Evolutionary conservation across 345 rosid species (phyloP).

Genomic region (Alliaria petiolata): DNA sequence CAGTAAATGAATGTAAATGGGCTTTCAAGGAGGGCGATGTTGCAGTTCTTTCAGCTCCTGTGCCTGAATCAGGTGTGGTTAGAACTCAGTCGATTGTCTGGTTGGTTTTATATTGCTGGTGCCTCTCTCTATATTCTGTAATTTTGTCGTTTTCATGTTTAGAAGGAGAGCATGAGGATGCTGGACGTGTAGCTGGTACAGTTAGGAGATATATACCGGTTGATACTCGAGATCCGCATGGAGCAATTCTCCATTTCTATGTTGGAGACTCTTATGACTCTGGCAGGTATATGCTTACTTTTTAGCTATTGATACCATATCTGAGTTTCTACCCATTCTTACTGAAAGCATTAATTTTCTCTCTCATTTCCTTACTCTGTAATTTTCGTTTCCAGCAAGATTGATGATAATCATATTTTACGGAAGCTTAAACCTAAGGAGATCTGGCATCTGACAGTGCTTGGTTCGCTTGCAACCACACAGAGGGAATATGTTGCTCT

Average conservation of each 20-base stretch:
- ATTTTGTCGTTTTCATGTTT: not conserved
- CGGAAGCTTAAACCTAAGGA: constrained; percentile 81
- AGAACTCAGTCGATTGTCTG: constrained; percentile 1
- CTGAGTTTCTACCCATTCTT: constrained; percentile 5
- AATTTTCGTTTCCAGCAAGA: constrained; percentile 50
- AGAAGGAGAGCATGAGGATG: constrained; percentile 67
- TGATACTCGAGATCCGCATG: constrained; percentile 94
- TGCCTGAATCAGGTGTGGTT: constrained; percentile 71
- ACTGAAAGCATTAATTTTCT: not conserved
- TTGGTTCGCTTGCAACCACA: constrained; percentile 98
- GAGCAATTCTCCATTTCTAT: constrained; percentile 96
- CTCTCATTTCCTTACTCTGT: not conserved
- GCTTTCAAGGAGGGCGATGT: constrained; percentile 98
- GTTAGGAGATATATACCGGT: constrained; percentile 83
- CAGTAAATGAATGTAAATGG: constrained; percentile 84
- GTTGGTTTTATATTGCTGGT: not conserved
- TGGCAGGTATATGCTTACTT: constrained; percentile 43
- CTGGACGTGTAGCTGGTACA: constrained; percentile 91
- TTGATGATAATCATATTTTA: constrained; percentile 78
- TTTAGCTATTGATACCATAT: not conserved
- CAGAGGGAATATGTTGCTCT: constrained; percentile 98
- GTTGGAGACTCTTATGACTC: constrained; percentile 79
- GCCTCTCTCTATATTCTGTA: constrained; percentile 15
- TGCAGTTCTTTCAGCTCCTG: constrained; percentile 80
- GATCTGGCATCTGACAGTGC: constrained; percentile 87